Conservation (phyloP, 306 rosid genomes). For the Mimosa pudica region DNA sequence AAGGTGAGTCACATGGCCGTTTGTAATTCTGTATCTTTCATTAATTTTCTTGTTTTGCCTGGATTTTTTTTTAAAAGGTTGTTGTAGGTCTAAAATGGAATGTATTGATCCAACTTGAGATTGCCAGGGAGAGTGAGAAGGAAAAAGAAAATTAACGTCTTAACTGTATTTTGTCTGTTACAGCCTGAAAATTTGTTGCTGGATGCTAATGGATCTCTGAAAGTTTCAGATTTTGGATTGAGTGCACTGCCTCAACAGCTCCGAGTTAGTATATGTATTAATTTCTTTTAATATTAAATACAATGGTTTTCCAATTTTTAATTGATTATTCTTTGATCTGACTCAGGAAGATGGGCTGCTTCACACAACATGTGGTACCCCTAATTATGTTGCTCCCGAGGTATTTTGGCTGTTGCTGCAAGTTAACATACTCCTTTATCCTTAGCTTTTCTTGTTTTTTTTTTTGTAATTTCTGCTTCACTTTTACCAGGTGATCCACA, state of each 20-base stretch:
- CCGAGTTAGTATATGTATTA: conserved; percentile 57
- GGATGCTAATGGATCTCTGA: conserved; percentile 59
- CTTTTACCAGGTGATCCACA: conserved; percentile 57
- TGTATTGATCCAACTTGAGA: neutral
- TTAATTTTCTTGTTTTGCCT: neutral
- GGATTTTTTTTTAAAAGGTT: neutral
- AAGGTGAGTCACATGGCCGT: conserved; percentile 47
- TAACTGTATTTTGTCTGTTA: conserved; percentile 29
- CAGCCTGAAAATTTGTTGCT: conserved; percentile 81
- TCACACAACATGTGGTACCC: conserved; percentile 76
- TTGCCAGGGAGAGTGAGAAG: neutral
- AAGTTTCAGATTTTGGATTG: conserved; percentile 78
- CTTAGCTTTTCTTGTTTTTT: neutral
- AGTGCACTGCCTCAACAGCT: conserved; percentile 79
- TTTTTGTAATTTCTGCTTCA: conserved; percentile 9
- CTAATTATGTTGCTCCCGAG: conserved; percentile 86
- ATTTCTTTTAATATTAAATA: conserved; percentile 12
- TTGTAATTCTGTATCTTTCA: neutral
- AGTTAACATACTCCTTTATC: conserved; percentile 1
- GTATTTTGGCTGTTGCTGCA: conserved; percentile 40
- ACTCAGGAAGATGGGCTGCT: conserved; percentile 71
- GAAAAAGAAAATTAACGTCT: conserved; percentile 14
- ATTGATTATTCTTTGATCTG: conserved; percentile 17
- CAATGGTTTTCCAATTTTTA: neutral
- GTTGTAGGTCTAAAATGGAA: neutral